Conservation (phyloP, 2,329 filamentous ascomycete species). For the Fusarium hainanense region DNA sequence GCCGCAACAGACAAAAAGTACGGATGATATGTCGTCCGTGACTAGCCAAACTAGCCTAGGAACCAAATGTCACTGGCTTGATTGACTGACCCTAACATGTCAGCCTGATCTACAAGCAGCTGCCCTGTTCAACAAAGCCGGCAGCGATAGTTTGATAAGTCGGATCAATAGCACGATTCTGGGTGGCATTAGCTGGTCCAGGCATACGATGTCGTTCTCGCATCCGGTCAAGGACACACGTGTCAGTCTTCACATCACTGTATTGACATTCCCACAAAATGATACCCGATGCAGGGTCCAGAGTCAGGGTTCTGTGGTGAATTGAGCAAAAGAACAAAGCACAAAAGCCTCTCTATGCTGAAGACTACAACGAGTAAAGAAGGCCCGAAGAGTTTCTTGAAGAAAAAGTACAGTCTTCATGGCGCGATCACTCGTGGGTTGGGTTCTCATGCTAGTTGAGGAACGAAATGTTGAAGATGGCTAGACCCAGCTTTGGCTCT, state of each 20-base stretch:
- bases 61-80: conserved; percentile 17
- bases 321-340: conserved; percentile 1
- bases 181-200: conserved; percentile 26
- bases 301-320: conserved; percentile 21
- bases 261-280: conserved; percentile 22
- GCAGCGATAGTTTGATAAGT: conserved; percentile 22
- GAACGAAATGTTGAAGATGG: background rate
- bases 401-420: background rate
- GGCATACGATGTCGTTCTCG: conserved; percentile 33
- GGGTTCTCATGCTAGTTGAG: background rate
- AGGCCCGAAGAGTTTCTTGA: conserved; percentile 16
- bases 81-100: background rate
- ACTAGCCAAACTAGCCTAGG: conserved; percentile 17
- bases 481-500: conserved; percentile 8
- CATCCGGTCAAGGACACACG: conserved; percentile 13
- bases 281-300: conserved; percentile 32
- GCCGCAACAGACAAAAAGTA: conserved; percentile 11
- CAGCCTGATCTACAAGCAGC: conserved; percentile 26
- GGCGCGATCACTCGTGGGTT: background rate
- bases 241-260: conserved; percentile 20
- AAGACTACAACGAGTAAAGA: conserved; percentile 14
- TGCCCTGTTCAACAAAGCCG: conserved; percentile 8
- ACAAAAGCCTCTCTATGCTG: conserved; percentile 15
- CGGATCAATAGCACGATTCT: conserved; percentile 29
- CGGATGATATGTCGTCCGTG: conserved; percentile 11